A percentile compares a stretch with the other conserved stretches of the same genome.
These are phyloP conservation scores for Raphanus sativus DNA, from an alignment of 345 rosid genomes.

Conservation along the genomic window DNA sequence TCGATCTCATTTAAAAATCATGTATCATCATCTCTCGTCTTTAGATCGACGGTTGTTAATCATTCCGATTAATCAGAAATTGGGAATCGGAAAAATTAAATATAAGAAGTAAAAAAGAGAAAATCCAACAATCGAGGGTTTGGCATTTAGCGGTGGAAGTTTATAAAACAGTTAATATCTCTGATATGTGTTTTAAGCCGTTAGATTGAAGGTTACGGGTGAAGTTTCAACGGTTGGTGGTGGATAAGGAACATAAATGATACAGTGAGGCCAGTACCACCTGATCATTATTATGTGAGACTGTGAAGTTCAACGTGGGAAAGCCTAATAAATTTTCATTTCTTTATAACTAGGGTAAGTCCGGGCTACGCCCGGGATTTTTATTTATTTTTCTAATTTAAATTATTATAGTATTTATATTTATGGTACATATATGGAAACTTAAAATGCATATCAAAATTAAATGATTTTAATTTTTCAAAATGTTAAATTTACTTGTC, in stretches of 20 bases:
- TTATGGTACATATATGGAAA: no score
- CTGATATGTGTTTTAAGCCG: conserved; percentile 7
- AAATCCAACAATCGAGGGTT: conserved; percentile 9
- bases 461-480: no score
- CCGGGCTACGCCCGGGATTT: no score
- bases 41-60: conserved; percentile 32
- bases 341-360: not conserved
- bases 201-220: conserved; percentile 12
- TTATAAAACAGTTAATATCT: not conserved
- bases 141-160: conserved; percentile 18
- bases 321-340: not conserved
- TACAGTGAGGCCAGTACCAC: not conserved
- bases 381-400: no score
- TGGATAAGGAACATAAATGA: not conserved
- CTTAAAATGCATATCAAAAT: no score
- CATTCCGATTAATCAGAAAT: conserved; percentile 15
- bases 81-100: not conserved
- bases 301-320: not conserved
- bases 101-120: not conserved
- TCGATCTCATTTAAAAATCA: conserved; percentile 33
- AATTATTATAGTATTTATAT: no score
- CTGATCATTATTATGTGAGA: not conserved
- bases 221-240: not conserved
- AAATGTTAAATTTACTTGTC: no score
- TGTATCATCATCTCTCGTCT: not conserved